Percentiles rank a stretch among this genome's conserved stretches.
phyloP scores from a whole-genome alignment of 2,329 filamentous ascomycete genomes.

The Alternaria ethzedia region DNA sequence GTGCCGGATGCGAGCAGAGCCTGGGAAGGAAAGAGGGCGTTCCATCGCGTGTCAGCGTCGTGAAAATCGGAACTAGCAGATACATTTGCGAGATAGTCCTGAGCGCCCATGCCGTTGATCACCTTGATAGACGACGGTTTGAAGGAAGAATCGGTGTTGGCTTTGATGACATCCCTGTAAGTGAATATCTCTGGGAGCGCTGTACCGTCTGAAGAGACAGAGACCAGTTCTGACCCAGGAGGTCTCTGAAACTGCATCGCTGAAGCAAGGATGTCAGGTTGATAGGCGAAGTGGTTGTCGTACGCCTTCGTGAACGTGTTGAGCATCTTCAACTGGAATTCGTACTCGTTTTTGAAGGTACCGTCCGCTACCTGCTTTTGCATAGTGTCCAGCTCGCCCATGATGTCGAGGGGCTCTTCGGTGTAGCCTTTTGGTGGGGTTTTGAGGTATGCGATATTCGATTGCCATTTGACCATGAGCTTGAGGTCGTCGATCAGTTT shows the following conservation, averaged over 20 bases:
- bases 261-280: constrained; percentile 45
- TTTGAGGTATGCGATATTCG: constrained; percentile 49
- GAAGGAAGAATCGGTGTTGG: constrained; percentile 35
- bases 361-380: constrained; percentile 35
- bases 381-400: constrained; percentile 47
- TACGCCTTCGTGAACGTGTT: constrained; percentile 46
- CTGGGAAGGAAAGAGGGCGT: constrained; percentile 47
- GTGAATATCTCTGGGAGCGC: constrained; percentile 47
- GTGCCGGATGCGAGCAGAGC: constrained; percentile 36
- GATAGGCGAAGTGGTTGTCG: constrained; percentile 51
- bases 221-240: constrained; percentile 40
- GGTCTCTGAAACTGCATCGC: constrained; percentile 48
- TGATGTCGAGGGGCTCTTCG: constrained; percentile 48
- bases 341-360: constrained; percentile 49
- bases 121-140: constrained; percentile 45
- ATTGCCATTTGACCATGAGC: constrained; percentile 48
- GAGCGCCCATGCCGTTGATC: constrained; percentile 47
- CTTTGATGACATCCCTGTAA: constrained; percentile 37
- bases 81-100: constrained; percentile 42
- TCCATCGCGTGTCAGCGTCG: constrained; percentile 52
- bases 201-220: constrained; percentile 46
- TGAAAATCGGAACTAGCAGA: constrained; percentile 43
- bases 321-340: constrained; percentile 48
- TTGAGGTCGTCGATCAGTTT: constrained; percentile 45
- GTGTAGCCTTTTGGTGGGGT: constrained; percentile 46